These are phyloP conservation scores for Xylogone sp. DNA, from an alignment of 2,329 filamentous ascomycete species.

Conservation along the genomic window DNA sequence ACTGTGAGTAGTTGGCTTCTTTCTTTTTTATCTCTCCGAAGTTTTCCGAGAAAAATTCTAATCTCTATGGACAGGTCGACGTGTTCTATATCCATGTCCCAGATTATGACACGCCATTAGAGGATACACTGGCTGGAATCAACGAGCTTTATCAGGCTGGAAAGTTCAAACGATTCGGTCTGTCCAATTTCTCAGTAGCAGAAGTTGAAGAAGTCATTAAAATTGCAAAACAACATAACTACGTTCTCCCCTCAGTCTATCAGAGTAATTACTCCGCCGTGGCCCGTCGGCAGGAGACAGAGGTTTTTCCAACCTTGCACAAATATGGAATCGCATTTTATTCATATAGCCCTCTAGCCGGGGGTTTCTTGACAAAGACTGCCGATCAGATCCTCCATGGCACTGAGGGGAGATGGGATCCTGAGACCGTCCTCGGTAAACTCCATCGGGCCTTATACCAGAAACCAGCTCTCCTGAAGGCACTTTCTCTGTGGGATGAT, in stretches of 20 bases:
- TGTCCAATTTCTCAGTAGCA: conserved; percentile 78
- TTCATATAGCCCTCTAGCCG: conserved; percentile 75
- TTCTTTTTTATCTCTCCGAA: too few relatives aligned
- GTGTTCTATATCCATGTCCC: conserved; percentile 73
- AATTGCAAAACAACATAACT: conserved; percentile 70
- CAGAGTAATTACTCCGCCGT: conserved; percentile 84
- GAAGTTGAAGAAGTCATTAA: conserved; percentile 81
- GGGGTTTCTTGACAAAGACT: conserved; percentile 60
- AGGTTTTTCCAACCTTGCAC: conserved; percentile 66
- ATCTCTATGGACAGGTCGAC: too few relatives aligned
- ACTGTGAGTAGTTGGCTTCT: not conserved
- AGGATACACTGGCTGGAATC: conserved; percentile 70
- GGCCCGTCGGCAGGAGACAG: conserved; percentile 67
- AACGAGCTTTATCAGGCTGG: conserved; percentile 75
- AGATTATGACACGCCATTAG: conserved; percentile 63
- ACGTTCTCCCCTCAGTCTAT: conserved; percentile 78
- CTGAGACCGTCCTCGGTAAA: not conserved
- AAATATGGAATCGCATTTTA: conserved; percentile 74
- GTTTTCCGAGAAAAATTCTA: too few relatives aligned
- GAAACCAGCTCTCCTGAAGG: not conserved
- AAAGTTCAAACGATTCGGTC: conserved; percentile 72
- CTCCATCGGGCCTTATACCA: not conserved
- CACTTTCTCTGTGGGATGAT: conserved; percentile 15
- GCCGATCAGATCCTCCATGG: not conserved
- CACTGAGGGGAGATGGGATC: not conserved